Evolutionary conservation across 306 rosid species (phyloP).

Genomic region (Canavalia gladiata): DNA sequence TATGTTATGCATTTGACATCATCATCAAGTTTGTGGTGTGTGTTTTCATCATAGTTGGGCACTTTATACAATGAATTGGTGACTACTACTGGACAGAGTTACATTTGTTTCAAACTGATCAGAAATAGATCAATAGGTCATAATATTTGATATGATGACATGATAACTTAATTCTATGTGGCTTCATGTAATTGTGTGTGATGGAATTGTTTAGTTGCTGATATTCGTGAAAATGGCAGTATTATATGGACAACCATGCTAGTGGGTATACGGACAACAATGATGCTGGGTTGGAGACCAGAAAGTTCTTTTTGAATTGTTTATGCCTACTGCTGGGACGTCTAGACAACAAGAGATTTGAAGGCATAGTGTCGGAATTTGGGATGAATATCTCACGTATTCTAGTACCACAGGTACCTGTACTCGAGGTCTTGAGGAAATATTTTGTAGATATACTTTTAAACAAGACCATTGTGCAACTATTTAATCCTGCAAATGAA

Average conservation of each 20-base stretch:
- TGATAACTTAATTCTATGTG: slow-evolving; percentile 34
- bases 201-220: slow-evolving; percentile 51
- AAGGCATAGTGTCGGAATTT: slow-evolving; percentile 64
- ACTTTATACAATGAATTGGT: neutral
- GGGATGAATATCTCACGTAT: slow-evolving; percentile 72
- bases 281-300: slow-evolving; percentile 76
- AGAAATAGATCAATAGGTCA: slow-evolving; percentile 6
- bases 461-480: slow-evolving; percentile 37
- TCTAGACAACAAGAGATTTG: slow-evolving; percentile 73
- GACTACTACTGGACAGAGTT: neutral
- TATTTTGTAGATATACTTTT: slow-evolving; percentile 37
- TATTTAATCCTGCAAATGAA: slow-evolving; percentile 42
- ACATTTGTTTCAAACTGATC: slow-evolving; percentile 27
- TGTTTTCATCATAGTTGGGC: neutral
- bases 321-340: slow-evolving; percentile 89
- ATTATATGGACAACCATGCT: slow-evolving; percentile 67
- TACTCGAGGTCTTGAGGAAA: slow-evolving; percentile 36
- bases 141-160: slow-evolving; percentile 21
- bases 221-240: slow-evolving; percentile 60
- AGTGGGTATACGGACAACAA: slow-evolving; percentile 59
- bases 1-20: slow-evolving; percentile 5
- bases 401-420: slow-evolving; percentile 81
- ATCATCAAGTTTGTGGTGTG: neutral
- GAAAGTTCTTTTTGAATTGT: slow-evolving; percentile 85
- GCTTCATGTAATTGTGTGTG: slow-evolving; percentile 27